phyloP scores from a whole-genome alignment of 768 basidiomycete genomes.

The Paxillus involutus region DNA sequence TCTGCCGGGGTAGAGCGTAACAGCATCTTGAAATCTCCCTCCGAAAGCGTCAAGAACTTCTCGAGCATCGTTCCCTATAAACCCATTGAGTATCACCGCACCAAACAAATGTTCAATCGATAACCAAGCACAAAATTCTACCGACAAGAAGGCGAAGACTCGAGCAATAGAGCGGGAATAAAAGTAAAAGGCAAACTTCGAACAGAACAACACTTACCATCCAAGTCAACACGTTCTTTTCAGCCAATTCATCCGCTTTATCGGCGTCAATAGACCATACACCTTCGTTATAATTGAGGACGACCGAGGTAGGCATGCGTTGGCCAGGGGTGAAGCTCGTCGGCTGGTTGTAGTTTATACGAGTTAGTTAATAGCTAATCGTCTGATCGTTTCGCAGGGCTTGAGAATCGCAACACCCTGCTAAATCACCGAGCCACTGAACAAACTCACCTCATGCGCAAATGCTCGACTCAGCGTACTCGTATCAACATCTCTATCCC shows the following conservation, averaged over 20 bases:
- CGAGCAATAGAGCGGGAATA: neutral
- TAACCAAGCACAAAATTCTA: neutral
- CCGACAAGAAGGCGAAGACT: neutral
- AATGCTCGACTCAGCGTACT: conserved; percentile 62
- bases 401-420: no score
- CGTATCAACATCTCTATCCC: conserved; percentile 64
- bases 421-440: no score
- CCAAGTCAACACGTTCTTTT: conserved; percentile 75
- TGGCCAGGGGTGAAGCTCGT: conserved; percentile 75
- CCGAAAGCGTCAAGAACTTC: conserved; percentile 61
- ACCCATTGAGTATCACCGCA: neutral
- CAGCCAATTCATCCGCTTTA: conserved; percentile 37
- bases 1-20: conserved; percentile 37
- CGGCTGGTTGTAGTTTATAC: conserved; percentile 37
- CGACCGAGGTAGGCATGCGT: conserved; percentile 70
- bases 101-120: no score
- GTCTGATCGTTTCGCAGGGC: neutral
- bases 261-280: conserved; percentile 67
- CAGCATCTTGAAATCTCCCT: conserved; percentile 59
- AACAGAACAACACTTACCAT: conserved; percentile 51
- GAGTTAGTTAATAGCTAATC: neutral
- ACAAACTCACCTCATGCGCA: conserved; percentile 48
- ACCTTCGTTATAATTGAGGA: conserved; percentile 64
- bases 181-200: neutral
- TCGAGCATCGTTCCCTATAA: conserved; percentile 84